Base-by-base conservation (phyloP, 257 asterid genomes). In the Haberlea rhodopensis region DNA sequence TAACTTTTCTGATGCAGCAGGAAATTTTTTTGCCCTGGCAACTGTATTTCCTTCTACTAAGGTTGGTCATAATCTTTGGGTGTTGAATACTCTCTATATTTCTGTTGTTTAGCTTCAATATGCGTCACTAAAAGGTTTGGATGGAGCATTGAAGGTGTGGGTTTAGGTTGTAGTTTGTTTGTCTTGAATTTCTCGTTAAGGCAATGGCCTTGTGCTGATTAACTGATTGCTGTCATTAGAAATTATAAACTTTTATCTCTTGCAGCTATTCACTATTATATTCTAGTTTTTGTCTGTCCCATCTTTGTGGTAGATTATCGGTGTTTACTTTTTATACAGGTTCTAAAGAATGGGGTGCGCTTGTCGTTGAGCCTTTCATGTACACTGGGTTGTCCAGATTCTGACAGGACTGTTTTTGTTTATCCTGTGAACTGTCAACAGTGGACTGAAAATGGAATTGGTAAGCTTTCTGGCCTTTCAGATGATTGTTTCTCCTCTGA, bases 11-110 rank as follows among this genome's bases (percentile, higher is more conserved):
- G 82, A 80, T 59, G 85, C 74, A 75, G 81, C 84, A 0, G 97
- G 99, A 63, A 75, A 62, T 60, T 92, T 81, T 76, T 92, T 92
- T 63, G 85, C 82, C 59, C 78, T 92, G 69, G 99, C 95, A 2
- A 82, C 88, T 18, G 91, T 83, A 62, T 81, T 71, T 37, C 85
- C 89, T 51, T 84, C 94, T 62, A 63, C 69, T 82, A 80, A 89
- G 97, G 99, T 92, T 78, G 86, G 63, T n/a, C n/a, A n/a, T n/a
- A n/a, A n/a, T n/a, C n/a, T n/a, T n/a, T n/a, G n/a, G n/a, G n/a
- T n/a, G n/a, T n/a, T n/a, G n/a, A n/a, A n/a, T n/a, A n/a, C n/a
- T n/a, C n/a, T n/a, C n/a, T n/a, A n/a, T n/a, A n/a, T n/a, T n/a
- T n/a, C n/a, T n/a, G n/a, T n/a, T n/a, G n/a, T n/a, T n/a, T n/a